phyloP scores from a whole-genome alignment of 1,139 yeast species.

The Diutina mesorugosa region DNA sequence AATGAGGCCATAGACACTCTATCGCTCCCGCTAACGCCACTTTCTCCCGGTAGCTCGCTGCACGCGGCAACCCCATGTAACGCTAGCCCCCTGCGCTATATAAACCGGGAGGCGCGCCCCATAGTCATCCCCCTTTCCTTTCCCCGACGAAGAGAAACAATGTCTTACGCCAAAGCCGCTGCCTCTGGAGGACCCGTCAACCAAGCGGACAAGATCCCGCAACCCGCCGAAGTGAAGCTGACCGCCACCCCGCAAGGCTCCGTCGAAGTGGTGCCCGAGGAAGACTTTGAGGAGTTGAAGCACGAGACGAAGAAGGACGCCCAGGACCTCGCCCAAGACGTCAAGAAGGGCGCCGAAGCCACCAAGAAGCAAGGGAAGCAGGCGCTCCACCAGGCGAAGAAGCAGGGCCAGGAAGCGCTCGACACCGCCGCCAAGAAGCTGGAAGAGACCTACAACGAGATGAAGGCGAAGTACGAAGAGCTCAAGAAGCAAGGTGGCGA shows the following conservation, averaged over 20 bases:
- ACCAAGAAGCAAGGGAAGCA: conserved; percentile 13
- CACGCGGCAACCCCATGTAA: neutral
- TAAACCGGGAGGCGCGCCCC: conserved; percentile 7
- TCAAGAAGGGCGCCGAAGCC: conserved; percentile 5
- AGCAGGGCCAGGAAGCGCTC: conserved; percentile 24
- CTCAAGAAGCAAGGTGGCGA: conserved; percentile 17
- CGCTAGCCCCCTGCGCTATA: conserved; percentile 4
- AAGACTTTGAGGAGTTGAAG: conserved; percentile 18
- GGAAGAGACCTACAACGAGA: conserved; percentile 23
- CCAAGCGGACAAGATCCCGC: conserved; percentile 12
- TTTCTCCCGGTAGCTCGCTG: neutral
- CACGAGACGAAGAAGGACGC: conserved; percentile 10
- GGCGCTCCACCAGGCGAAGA: conserved; percentile 31
- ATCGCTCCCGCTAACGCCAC: neutral
- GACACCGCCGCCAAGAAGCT: conserved; percentile 22
- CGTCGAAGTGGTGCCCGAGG: conserved; percentile 15
- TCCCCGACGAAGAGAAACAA: conserved; percentile 1
- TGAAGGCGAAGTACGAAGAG: conserved; percentile 29
- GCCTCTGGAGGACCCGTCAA: conserved; percentile 22
- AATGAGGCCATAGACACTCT: neutral
- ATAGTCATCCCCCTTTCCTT: conserved; percentile 3
- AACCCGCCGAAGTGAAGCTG: conserved; percentile 13
- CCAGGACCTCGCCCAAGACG: neutral
- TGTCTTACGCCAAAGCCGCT: conserved; percentile 27
- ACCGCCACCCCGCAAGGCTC: conserved; percentile 13